Evolutionary conservation across 2,329 filamentous ascomycete species (phyloP).

Genomic region (Monilinia laxa): DNA sequence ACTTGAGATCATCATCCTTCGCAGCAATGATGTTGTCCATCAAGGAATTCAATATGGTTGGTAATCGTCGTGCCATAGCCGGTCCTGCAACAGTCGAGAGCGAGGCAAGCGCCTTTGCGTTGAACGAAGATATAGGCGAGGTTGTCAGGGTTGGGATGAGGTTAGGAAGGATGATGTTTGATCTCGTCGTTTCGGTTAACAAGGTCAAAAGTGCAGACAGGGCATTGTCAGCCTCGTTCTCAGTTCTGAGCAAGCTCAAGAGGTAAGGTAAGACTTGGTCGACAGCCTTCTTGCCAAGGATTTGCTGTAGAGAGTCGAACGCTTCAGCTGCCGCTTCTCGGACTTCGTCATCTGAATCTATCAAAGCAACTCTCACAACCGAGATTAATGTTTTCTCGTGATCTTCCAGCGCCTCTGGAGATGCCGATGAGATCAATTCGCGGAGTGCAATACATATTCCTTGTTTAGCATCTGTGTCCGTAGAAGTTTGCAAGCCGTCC

Average conservation of each 20-base stretch:
- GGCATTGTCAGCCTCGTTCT: conserved; percentile 86
- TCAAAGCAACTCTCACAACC: conserved; percentile 88
- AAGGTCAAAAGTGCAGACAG: conserved; percentile 89
- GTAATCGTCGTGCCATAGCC: conserved; percentile 86
- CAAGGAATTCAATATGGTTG: conserved; percentile 86
- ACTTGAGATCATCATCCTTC: conserved; percentile 69
- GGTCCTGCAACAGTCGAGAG: conserved; percentile 86
- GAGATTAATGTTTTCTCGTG: conserved; percentile 95
- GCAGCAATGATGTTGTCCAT: conserved; percentile 87
- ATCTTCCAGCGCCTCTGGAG: conserved; percentile 84
- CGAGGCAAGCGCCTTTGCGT: conserved; percentile 89
- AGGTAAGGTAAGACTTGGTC: conserved; percentile 94
- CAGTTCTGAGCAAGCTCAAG: conserved; percentile 81
- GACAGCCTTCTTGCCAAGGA: conserved; percentile 89
- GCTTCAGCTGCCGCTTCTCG: conserved; percentile 95
- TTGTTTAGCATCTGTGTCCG: conserved; percentile 89
- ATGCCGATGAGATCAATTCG: conserved; percentile 87
- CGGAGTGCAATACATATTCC: conserved; percentile 95
- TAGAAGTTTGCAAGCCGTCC: conserved; percentile 83
- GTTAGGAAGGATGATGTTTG: conserved; percentile 95
- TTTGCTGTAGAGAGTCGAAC: conserved; percentile 91
- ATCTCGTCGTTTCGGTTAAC: conserved; percentile 87
- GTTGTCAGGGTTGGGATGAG: conserved; percentile 90
- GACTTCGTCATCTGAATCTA: conserved; percentile 85
- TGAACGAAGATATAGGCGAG: conserved; percentile 89